These are phyloP conservation scores for Pyronema omphalodes DNA, from an alignment of 495 filamentous ascomycete genomes.

Conservation along the genomic window DNA sequence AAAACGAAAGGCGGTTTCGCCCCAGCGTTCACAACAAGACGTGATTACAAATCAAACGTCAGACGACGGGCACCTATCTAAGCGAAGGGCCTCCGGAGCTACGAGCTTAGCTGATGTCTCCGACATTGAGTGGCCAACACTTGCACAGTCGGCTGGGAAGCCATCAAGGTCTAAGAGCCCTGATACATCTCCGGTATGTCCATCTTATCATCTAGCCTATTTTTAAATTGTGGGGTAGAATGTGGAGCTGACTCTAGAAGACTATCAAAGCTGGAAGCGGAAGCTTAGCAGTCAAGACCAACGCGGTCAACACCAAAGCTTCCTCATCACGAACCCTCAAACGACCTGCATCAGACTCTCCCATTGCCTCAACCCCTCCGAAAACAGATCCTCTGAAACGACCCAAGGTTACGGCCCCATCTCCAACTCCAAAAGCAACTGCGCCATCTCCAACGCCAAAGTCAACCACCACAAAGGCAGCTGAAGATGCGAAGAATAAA, in stretches of 20 bases:
- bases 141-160: background rate
- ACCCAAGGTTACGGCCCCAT: background rate
- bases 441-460: conserved; percentile 11
- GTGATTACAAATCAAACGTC: background rate
- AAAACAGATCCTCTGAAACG: background rate
- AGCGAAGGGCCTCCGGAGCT: background rate
- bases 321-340: conserved; percentile 2
- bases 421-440: conserved; percentile 7
- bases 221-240: too few relatives aligned
- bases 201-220: too few relatives aligned
- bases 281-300: too few relatives aligned
- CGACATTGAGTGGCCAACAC: background rate
- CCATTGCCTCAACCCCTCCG: background rate
- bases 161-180: too few relatives aligned
- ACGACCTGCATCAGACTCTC: background rate
- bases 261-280: too few relatives aligned
- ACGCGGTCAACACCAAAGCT: too few relatives aligned
- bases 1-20: background rate
- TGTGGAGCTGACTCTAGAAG: too few relatives aligned
- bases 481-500: conserved; percentile 11
- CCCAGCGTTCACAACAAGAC: background rate
- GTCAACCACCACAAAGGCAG: conserved; percentile 7
- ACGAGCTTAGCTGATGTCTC: background rate
- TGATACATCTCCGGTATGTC: too few relatives aligned
- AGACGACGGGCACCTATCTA: background rate